Evolutionary conservation across 192 early-diverging fungal genomes (phyloP).

Genomic region (Backusella morwellensis): DNA sequence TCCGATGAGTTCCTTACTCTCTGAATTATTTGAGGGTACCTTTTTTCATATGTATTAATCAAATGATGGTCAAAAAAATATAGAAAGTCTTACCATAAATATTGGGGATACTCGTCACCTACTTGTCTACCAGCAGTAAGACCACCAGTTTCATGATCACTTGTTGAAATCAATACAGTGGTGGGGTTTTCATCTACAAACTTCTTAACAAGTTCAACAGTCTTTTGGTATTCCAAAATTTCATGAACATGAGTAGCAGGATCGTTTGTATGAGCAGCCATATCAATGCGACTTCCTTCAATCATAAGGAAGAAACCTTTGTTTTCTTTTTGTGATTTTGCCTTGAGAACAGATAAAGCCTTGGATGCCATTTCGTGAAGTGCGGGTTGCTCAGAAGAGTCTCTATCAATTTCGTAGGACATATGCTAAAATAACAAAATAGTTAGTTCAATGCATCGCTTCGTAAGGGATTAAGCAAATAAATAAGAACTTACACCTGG

Average conservation of each 20-base stretch:
- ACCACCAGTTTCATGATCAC: constrained; percentile 67
- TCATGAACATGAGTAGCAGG: constrained; percentile 57
- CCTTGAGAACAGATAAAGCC: constrained; percentile 38
- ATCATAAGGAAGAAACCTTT: constrained; percentile 60
- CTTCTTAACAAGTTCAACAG: constrained; percentile 41
- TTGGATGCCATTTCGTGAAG: constrained; percentile 50
- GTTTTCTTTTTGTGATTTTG: constrained; percentile 7
- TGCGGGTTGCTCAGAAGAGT: constrained; percentile 39
- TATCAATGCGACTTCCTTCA: constrained; percentile 61
- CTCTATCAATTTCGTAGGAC: constrained; percentile 51
- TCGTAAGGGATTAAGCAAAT: background rate
- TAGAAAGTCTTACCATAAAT: constrained; percentile 43
- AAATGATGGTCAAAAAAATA: background rate
- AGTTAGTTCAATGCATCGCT: background rate
- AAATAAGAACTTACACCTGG: constrained; percentile 10
- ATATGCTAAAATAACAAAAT: constrained; percentile 40
- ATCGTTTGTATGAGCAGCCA: constrained; percentile 58
- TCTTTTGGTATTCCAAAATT: constrained; percentile 56
- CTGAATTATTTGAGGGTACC: constrained; percentile 71
- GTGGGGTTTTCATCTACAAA: constrained; percentile 47
- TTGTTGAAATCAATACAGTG: constrained; percentile 53
- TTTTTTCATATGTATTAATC: constrained; percentile 7
- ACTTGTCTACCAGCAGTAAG: constrained; percentile 43
- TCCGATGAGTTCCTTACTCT: constrained; percentile 70
- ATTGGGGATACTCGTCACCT: constrained; percentile 39